Evolutionary conservation across 2,329 filamentous ascomycete species (phyloP).

Genomic region (Diplodia seriata): DNA sequence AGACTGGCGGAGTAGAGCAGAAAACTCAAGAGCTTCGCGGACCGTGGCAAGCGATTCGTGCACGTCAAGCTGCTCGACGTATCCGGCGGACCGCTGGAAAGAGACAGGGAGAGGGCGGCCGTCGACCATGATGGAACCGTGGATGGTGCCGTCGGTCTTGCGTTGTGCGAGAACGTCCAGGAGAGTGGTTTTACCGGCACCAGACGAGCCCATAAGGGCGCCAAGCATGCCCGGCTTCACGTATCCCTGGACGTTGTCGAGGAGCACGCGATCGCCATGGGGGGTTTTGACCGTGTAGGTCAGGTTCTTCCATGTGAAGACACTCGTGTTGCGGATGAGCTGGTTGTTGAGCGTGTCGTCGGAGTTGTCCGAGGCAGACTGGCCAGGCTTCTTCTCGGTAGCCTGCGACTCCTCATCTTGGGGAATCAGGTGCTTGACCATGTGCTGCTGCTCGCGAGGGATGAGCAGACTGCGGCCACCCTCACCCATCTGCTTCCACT

Average conservation of each 20-base stretch:
- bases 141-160: slow-evolving; percentile 31
- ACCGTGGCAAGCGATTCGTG: slow-evolving; percentile 66
- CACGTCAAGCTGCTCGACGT: slow-evolving; percentile 63
- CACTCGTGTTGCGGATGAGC: slow-evolving; percentile 67
- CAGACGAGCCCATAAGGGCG: slow-evolving; percentile 34
- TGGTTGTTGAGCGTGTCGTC: slow-evolving; percentile 43
- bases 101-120: slow-evolving; percentile 31
- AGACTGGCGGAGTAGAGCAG: slow-evolving; percentile 64
- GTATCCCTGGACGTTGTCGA: slow-evolving; percentile 35
- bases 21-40: slow-evolving; percentile 66
- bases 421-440: slow-evolving; percentile 39
- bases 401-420: slow-evolving; percentile 60
- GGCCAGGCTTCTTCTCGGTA: slow-evolving; percentile 9
- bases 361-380: background rate
- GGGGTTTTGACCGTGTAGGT: slow-evolving; percentile 36
- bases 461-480: slow-evolving; percentile 64
- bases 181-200: slow-evolving; percentile 30
- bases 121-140: slow-evolving; percentile 31
- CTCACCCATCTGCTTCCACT: slow-evolving; percentile 63
- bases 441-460: slow-evolving; percentile 59
- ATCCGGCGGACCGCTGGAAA: slow-evolving; percentile 35
- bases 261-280: slow-evolving; percentile 26
- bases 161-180: slow-evolving; percentile 30
- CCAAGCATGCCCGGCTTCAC: slow-evolving; percentile 34
- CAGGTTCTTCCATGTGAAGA: slow-evolving; percentile 68